These are phyloP conservation scores for Gastrodia elata DNA, from an alignment of 106 monocot genomes.

Conservation along the genomic window DNA sequence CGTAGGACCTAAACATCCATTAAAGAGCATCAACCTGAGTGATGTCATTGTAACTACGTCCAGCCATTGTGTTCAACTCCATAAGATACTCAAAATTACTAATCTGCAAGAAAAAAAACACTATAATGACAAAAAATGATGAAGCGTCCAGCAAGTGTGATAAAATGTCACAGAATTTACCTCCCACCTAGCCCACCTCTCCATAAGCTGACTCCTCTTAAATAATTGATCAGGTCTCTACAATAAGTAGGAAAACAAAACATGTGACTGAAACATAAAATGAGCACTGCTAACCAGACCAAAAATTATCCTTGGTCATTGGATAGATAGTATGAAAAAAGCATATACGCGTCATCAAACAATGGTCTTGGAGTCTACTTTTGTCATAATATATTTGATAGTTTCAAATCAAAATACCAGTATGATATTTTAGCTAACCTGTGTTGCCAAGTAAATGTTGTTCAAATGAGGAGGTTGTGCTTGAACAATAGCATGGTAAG, in stretches of 20 bases:
- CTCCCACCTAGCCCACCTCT: constrained; percentile 98
- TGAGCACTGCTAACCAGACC: no score
- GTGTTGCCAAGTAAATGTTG: constrained; percentile 88
- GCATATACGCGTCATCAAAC: no score
- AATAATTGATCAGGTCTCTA: constrained; percentile 95
- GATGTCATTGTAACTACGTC: constrained; percentile 97
- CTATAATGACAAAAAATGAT: constrained; percentile 1
- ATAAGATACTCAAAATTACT: constrained; percentile 99
- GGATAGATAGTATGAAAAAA: no score
- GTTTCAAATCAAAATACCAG: no score
- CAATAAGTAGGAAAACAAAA: neutral
- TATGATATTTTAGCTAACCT: constrained; percentile 25
- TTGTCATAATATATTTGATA: no score
- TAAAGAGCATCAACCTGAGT: constrained; percentile 56
- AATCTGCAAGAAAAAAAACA: constrained; percentile 41
- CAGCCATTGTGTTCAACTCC: constrained; percentile 94
- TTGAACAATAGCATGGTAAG: constrained; percentile 85
- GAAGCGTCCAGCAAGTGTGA: neutral
- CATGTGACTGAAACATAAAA: neutral
- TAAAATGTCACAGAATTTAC: constrained; percentile 23
- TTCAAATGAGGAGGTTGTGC: constrained; percentile 75
- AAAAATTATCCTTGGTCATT: no score
- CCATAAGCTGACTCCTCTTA: constrained; percentile 88
- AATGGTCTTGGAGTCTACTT: no score
- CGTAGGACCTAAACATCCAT: neutral